Evolutionary conservation across 2,329 filamentous ascomycete genomes (phyloP), one percentile per base, ranked within the genome.

Genomic region (Cercospora sesami): DNA sequence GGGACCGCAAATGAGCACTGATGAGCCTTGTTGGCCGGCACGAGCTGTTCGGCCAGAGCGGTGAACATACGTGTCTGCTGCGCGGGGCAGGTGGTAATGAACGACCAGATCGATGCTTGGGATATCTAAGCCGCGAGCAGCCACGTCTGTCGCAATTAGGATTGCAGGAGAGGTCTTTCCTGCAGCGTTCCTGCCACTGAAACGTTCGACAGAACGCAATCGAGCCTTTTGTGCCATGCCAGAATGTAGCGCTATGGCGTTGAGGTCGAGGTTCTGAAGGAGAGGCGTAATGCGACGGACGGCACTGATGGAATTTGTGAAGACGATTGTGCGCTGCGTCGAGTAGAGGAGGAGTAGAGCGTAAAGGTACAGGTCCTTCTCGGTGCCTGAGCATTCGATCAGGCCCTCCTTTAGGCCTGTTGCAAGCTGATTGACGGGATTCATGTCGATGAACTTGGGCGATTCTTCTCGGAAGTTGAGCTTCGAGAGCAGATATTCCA

Each of bases 351-450:
- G 85, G 0, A 98, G 85, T 8, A 97, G 84, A 0, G 93, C 87
- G 80, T 99, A 99, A 48, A 98, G 89, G 73, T 94, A 98, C 9
- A 99, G 87, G 79, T 99, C 95, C 87, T 99, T 99, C 78, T 99
- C 95, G 81, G 93, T 94, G 5, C 93, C 92, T 45, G 88, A 90
- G 76, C 95, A 99, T 80, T 98, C 93, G 31, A 99, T 87, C 48
- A 99, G 85, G 0, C 94, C 94, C 81, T 99, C 95, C 71, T 91
- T 92, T 5, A 99, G 83, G 2, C 89, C 88, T 18, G 90, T 85
- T 0, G 95, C 94, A 91, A 99, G 96, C 75, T 96, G 93, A 8
- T 89, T 90, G 0, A 91, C 83, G 0, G 95, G 95, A 75, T 97
- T 97, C 67, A 93, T 91, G 76, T 99, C 95, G 71, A 99, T 89